A percentile compares a stretch with the other conserved stretches of the same genome.
phyloP scores from a whole-genome alignment of 805 yeast species.

The Lipomyces spencermartinsiae region DNA sequence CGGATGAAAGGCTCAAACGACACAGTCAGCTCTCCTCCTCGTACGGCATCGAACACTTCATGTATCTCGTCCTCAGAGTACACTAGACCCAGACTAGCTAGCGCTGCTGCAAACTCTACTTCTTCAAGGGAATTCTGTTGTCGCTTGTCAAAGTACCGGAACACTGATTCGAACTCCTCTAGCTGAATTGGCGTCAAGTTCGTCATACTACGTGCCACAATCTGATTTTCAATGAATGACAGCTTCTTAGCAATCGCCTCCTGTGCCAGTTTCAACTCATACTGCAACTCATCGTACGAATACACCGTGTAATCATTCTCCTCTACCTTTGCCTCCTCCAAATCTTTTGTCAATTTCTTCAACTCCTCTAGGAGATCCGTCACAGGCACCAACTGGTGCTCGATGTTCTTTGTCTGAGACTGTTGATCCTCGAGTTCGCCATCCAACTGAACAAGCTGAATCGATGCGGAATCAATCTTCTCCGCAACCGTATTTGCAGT shows the following conservation, averaged over 20 bases:
- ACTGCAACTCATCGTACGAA: slow-evolving; percentile 50
- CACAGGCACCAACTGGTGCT: slow-evolving; percentile 49
- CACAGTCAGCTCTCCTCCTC: slow-evolving; percentile 41
- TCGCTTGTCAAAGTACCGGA: slow-evolving; percentile 51
- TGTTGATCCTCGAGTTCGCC: slow-evolving; percentile 52
- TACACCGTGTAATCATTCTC: slow-evolving; percentile 49
- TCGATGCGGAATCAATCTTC: slow-evolving; percentile 42
- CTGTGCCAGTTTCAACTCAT: slow-evolving; percentile 49
- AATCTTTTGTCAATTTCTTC: slow-evolving; percentile 41
- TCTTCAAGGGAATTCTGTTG: slow-evolving; percentile 50
- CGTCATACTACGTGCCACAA: slow-evolving; percentile 47
- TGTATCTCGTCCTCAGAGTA: slow-evolving; percentile 48
- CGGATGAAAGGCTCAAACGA: slow-evolving; percentile 46
- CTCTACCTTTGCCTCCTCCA: slow-evolving; percentile 48
- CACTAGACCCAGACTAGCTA: slow-evolving; percentile 52
- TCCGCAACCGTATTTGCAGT: slow-evolving; percentile 46
- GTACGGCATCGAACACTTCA: slow-evolving; percentile 48
- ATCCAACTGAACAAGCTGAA: slow-evolving; percentile 38
- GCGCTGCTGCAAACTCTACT: slow-evolving; percentile 53
- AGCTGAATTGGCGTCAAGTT: slow-evolving; percentile 49
- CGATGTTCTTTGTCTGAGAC: slow-evolving; percentile 46
- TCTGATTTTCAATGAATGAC: slow-evolving; percentile 53
- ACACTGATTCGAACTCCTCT: slow-evolving; percentile 54
- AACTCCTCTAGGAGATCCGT: slow-evolving; percentile 44
- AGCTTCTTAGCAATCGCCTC: slow-evolving; percentile 50